These are phyloP conservation scores for Camelina hispida DNA, from an alignment of 345 rosid species.

Conservation along the genomic window DNA sequence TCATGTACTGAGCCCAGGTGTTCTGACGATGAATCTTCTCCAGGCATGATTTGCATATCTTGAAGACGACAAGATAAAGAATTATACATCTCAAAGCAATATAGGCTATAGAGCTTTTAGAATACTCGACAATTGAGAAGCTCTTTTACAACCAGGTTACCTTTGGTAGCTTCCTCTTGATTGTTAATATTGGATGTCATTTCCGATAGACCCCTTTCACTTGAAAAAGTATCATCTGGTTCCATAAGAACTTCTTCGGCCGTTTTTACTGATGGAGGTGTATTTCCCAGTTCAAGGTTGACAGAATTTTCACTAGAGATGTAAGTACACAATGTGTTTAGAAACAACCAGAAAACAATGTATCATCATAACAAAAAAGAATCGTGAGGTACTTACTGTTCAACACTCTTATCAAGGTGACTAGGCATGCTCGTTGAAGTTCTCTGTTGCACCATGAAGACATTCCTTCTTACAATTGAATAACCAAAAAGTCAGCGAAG, in stretches of 20 bases:
- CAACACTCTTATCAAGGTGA: too few species aligned
- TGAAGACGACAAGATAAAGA: neutral
- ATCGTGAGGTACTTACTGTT: too few species aligned
- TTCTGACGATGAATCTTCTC: slow-evolving; percentile 5
- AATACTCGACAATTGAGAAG: neutral
- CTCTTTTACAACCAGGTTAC: slow-evolving; percentile 13
- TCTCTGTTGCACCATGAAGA: too few species aligned
- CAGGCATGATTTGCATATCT: slow-evolving; percentile 23
- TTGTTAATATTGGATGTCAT: slow-evolving; percentile 1
- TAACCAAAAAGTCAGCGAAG: too few species aligned
- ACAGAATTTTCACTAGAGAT: neutral
- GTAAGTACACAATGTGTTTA: neutral
- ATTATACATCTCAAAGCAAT: neutral
- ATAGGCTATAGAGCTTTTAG: neutral
- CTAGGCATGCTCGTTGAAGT: too few species aligned
- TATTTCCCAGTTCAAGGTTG: neutral
- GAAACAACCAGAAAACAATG: neutral
- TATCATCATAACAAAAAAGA: neutral
- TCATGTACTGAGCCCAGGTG: slow-evolving; percentile 1
- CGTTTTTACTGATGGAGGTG: neutral
- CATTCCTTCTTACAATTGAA: too few species aligned
- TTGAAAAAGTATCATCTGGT: neutral
- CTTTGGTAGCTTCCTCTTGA: slow-evolving; percentile 17
- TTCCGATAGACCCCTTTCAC: neutral
- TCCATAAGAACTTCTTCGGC: neutral